Evolutionary conservation across 306 rosid species (phyloP).

Genomic region (Pterocarpus santalinus): DNA sequence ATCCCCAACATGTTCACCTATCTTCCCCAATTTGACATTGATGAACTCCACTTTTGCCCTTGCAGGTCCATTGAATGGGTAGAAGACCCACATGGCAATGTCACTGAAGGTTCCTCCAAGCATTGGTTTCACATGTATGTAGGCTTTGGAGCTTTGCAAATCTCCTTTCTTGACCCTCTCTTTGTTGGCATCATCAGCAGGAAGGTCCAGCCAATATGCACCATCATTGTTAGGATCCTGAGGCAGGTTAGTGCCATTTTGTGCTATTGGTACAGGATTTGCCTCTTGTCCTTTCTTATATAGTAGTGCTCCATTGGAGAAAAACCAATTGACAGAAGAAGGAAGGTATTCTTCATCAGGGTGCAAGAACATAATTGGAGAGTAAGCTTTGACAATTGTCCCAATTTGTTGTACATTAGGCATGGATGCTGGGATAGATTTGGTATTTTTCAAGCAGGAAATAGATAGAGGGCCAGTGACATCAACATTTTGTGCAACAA

Average conservation of each 20-base stretch:
- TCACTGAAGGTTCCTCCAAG: constrained; percentile 79
- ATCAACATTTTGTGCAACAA: constrained; percentile 56
- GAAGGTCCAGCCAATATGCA: constrained; percentile 76
- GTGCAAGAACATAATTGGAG: constrained; percentile 67
- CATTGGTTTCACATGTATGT: constrained; percentile 78
- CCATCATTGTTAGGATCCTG: constrained; percentile 76
- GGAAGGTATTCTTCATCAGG: constrained; percentile 73
- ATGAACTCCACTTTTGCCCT: constrained; percentile 65
- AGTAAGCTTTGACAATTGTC: constrained; percentile 60
- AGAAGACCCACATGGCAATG: constrained; percentile 76
- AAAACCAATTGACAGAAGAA: constrained; percentile 77
- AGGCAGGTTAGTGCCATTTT: constrained; percentile 75
- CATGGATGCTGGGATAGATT: constrained; percentile 54
- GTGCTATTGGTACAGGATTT: constrained; percentile 54
- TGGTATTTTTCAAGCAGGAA: constrained; percentile 69
- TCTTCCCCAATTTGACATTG: constrained; percentile 59
- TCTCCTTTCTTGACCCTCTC: constrained; percentile 75
- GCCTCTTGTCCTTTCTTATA: constrained; percentile 60
- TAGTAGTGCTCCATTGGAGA: constrained; percentile 69
- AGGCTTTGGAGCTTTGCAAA: constrained; percentile 50
- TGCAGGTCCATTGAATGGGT: constrained; percentile 82
- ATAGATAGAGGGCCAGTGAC: constrained; percentile 30
- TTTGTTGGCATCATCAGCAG: constrained; percentile 50
- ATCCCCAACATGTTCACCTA: constrained; percentile 86
- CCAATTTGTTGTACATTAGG: constrained; percentile 65